Evolutionary conservation across 106 monocot genomes (phyloP), one percentile per base, ranked within the genome.

Genomic region (Dendrobium officinale): DNA sequence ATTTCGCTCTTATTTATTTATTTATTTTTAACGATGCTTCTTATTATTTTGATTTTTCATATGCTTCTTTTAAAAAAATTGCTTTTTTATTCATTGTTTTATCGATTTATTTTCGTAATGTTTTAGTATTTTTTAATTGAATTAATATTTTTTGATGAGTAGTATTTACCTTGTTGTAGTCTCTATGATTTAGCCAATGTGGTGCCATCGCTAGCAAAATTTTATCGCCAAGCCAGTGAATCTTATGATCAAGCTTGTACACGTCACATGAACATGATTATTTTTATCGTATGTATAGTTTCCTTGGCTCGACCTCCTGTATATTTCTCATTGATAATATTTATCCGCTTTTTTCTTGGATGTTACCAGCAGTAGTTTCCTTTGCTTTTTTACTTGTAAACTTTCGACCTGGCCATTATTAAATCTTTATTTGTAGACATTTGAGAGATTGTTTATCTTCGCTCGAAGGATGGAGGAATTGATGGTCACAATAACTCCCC

Each of bases 161-260:
- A 66, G n/a, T 67, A 31, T 86, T 77, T 40, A 55, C 68, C 79
- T 83, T 18, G 20, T 0, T 88, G 80, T 87, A 95, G 99, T 77
- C 84, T 99, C 41, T 99, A 99, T 86, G 99, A 99, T 80, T 88
- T 99, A 64, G 99, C 99, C 44, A 95, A 95, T 87, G 85, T 89
- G 19, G 95, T 99, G 33, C 88, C 95, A 45, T 89, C 91, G 66
- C 88, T 99, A 80, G 95, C 95, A 55, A 99, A 95, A 54, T 99
- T 91, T 59, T 99, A 99, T 80, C 95, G 93, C 84, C 95, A 93
- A 87, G 99, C 99, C 43, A 99, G 99, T 85, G 99, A 95, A 87
- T 83, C 90, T 42, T 99, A 99, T 82, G 95, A 99, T 80, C 99
- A 95, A 55, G 99, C 99, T 78, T 99, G 95, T 82, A 87, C 91